Evolutionary conservation across 192 early-diverging fungal species (phyloP).

Genomic region (Linderina pennispora): DNA sequence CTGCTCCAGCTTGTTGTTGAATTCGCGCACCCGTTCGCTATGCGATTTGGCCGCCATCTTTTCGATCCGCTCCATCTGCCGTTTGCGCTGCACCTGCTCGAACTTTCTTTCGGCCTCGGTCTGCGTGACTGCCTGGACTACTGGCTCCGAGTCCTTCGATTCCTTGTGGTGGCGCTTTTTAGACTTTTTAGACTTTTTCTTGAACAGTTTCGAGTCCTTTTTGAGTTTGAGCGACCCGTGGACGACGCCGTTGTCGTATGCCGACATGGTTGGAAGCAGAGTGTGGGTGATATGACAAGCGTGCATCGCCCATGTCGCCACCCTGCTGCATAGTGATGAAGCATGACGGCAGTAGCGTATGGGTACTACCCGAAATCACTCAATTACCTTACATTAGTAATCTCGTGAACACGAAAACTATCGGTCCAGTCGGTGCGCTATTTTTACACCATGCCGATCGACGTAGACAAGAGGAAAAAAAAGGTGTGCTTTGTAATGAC

Average conservation of each 20-base stretch:
- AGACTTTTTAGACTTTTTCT: not conserved
- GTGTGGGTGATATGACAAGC: no score
- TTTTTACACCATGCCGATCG: no score
- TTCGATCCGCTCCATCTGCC: constrained; percentile 36
- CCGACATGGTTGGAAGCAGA: no score
- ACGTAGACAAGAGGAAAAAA: no score
- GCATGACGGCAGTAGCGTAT: no score
- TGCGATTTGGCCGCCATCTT: constrained; percentile 36
- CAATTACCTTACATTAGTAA: no score
- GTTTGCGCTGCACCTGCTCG: constrained; percentile 13
- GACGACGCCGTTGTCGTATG: constrained; percentile 40
- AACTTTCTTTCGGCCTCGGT: constrained; percentile 27
- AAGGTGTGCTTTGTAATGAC: no score
- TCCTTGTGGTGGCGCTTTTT: not conserved
- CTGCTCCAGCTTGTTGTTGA: constrained; percentile 55
- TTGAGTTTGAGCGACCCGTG: constrained; percentile 31
- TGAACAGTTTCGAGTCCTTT: constrained; percentile 10
- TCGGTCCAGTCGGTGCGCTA: no score
- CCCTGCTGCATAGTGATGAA: no score
- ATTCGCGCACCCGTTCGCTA: constrained; percentile 48
- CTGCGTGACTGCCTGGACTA: not conserved
- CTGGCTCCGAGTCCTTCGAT: not conserved
- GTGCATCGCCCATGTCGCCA: no score
- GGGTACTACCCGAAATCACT: no score
- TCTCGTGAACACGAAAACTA: no score